Base-by-base conservation (phyloP, 805 yeast species). In the Dipodascus albidus region DNA sequence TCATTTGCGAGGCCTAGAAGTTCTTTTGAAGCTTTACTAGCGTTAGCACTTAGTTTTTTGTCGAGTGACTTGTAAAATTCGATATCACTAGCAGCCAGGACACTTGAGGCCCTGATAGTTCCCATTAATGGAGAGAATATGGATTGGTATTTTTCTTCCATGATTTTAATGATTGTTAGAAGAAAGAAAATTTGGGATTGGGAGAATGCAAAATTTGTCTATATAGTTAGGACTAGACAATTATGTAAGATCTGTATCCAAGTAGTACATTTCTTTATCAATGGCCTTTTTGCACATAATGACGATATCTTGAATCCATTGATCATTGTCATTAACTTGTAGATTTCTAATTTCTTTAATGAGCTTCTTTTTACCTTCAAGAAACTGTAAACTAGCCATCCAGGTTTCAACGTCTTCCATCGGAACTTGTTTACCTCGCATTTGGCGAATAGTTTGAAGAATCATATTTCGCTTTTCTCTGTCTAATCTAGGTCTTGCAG, bases 61-160 rank as follows among this genome's bases (percentile, higher is more conserved):
- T 87, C 91, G 11, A 87, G 63, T 49, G 86, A 80, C 49, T 75
- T 72, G 66, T 81, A 80, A 62, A 90, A 93, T 27, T 76, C 79
- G n/a, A 89, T 75, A 70, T 91, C 98, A 53, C 85, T 85, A 0
- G 87, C 79, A 1, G 86, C 85, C 47, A 90, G 67, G 1, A 85
- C 81, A 2, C 83, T 72, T 0, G 95, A 75, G 1, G 84, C 77
- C 55, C 95, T 72, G 42, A 86, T 79, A 2, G 82, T 70, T 9
- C 76, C 72, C 50, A 79, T 74, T n/a, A 82, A 70, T 54, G 74
- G 66, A 9, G 81, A 78, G 19, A 80, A 63, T 14, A 65, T 57
- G 44, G 53, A 59, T 44, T 57, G 52, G 48, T 57, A 35, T 44
- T 60, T 59, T 21, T 56, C 55, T 15, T 54, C 59, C 50, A 51